Base-by-base conservation (phyloP, 495 filamentous ascomycete genomes). In the Penicillium lagena region DNA sequence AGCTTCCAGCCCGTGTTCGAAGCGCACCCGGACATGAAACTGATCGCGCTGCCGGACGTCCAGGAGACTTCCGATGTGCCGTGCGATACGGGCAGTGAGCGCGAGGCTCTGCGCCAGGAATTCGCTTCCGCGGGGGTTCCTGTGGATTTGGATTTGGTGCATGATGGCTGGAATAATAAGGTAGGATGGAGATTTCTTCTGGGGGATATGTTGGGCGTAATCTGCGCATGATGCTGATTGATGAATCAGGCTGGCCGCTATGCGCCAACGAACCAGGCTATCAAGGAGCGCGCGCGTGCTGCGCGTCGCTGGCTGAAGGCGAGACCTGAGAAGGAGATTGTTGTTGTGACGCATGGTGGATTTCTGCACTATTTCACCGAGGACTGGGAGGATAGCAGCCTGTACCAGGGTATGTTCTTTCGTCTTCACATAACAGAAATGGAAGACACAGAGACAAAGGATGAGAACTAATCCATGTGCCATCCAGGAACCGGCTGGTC, bases 291-390 rank as follows among this genome's bases (percentile, higher is more conserved):
- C 15, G 85, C 88, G 9, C 70, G 67, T 29, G 70, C 68, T 7
- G 82, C 81, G n/a, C 74, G 91, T 48, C 51, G 71, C 34, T 94
- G 79, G 76, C 57, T 96, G 36, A 78, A 80, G 50, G 72, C 60
- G 7, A 72, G 57, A 28, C 70, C 65, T 33, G 70, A 76, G 65
- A 72, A 72, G 60, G 70, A 70, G 59, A 80, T 96, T 30, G 82
- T 85, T 2, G 71, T 86, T n/a, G 85, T 89, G 5, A 79, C 82
- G 3, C 85, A 89, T 52, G 85, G 85, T 7, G 81, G 79, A 7
- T 80, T 84, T 42, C 50, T 87, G 37, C 85, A 82, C 59, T 95
- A 86, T 50, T 70, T 97, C 40, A 95, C 89, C 4, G 77, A 89
- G 48, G 89, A 96, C 50, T 95, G 84, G 81, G 72, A 79, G 37